A percentile compares a stretch with the other conserved stretches of the same genome.
phyloP scores from a whole-genome alignment of 225 moss, liverwort and hornwort genomes.

The Physcomitrium patens region DNA sequence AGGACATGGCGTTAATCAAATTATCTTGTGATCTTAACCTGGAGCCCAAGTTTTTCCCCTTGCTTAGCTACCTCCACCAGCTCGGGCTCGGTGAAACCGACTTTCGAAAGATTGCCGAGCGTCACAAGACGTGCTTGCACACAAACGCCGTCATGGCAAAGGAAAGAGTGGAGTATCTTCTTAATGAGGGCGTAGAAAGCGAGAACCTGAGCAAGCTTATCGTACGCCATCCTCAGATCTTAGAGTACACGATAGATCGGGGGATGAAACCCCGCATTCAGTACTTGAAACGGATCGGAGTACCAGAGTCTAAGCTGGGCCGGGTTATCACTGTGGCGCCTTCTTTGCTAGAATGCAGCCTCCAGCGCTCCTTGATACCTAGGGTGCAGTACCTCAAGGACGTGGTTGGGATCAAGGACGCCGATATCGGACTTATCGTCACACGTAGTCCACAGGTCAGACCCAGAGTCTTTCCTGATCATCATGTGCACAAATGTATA shows the following conservation, averaged over 20 bases:
- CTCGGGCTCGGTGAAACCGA: conserved; percentile 61
- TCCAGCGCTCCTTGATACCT: conserved; percentile 67
- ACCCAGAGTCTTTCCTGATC: background rate
- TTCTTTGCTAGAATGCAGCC: conserved; percentile 66
- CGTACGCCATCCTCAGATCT: conserved; percentile 69
- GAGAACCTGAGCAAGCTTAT: conserved; percentile 65
- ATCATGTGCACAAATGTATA: background rate
- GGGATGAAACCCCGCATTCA: conserved; percentile 63
- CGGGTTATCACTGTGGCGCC: conserved; percentile 66
- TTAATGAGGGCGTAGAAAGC: conserved; percentile 55
- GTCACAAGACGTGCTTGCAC: conserved; percentile 68
- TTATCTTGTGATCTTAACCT: conserved; percentile 48
- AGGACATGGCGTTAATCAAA: conserved; percentile 40
- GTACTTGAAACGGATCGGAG: conserved; percentile 67
- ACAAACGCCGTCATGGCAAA: conserved; percentile 58
- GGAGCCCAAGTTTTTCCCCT: conserved; percentile 58
- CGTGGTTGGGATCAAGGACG: conserved; percentile 58
- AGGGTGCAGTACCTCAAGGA: conserved; percentile 57
- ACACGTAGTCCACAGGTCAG: conserved; percentile 65
- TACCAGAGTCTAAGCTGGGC: conserved; percentile 63
- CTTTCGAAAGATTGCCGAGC: conserved; percentile 57
- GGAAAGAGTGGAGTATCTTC: conserved; percentile 65
- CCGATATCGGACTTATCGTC: conserved; percentile 65
- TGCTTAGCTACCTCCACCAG: conserved; percentile 57
- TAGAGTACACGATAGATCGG: conserved; percentile 72